Evolutionary conservation across 805 yeast species (phyloP), one percentile per base, ranked within the genome.

Genomic region (Debaryomyces prosopidis): DNA sequence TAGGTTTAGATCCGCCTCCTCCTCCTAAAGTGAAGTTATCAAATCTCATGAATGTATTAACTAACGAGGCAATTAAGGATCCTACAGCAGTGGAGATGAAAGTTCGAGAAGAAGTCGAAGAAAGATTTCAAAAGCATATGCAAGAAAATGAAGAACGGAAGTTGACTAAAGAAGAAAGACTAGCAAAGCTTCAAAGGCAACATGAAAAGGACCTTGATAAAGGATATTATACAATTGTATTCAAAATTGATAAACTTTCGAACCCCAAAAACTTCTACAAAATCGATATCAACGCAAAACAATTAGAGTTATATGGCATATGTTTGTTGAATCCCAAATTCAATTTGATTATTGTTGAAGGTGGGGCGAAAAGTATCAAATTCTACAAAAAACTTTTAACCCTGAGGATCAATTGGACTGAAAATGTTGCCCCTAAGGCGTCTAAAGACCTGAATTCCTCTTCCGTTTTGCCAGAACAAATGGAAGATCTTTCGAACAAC

Each of bases 1-100:
- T 88, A 4, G 99, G 99, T 0, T 66, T 91, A 15, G 88, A 85
- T 39, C 86, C 96, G 0, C 85, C 96, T 4, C 96, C 97, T 0
- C 85, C 85, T 5, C 96, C 97, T 2, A 94, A 92, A 63, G 86
- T 94, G 19, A 88, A 86, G 56, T 70, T 89, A 36, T 80, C 85
- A 36, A 94, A 92, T 60, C 75, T 94, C 63, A 88, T 89, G 90
- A 85, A 78, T 54, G 96, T 89, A 0, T 69, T 87, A 40, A 88
- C 97, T 2, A 82, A 87, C 54, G 95, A 88, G 46, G 89, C 94
- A 5, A 85, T 91, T 39, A 74, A 79, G 47, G 96, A 94, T 59
- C 98, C 99, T 1, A 92, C 98, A 0, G 81, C 81, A 3, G 84
- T 90, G 53, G 99, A 92, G 58, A 71, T 74, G 62, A 65, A 75